These are phyloP conservation scores for Cladosporium sphaerospermum DNA, from an alignment of 2,329 filamentous ascomycete genomes.

Conservation along the genomic window DNA sequence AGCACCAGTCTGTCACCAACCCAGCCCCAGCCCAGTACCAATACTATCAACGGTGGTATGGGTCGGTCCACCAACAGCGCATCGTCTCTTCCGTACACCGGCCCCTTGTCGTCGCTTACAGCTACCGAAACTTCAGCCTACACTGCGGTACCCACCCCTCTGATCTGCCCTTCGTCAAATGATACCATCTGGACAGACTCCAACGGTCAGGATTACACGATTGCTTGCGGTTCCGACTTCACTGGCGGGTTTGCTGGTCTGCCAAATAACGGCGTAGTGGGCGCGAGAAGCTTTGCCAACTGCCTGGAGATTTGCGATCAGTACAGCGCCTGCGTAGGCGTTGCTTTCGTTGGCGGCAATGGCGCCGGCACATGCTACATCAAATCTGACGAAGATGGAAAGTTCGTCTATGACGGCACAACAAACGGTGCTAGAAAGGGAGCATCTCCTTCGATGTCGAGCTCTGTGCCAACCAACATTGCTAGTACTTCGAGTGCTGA, in stretches of 20 bases:
- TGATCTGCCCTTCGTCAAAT: conserved; percentile 16
- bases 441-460: neutral
- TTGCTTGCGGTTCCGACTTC: conserved; percentile 14
- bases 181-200: conserved; percentile 13
- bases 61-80: conserved; percentile 20
- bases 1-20: conserved; percentile 23
- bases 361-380: conserved; percentile 20
- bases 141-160: conserved; percentile 8
- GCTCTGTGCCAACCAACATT: neutral
- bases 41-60: conserved; percentile 23
- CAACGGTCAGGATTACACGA: conserved; percentile 11
- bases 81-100: conserved; percentile 21
- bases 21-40: conserved; percentile 16
- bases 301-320: conserved; percentile 18
- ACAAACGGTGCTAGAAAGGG: conserved; percentile 12
- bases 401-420: conserved; percentile 13
- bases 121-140: neutral
- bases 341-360: conserved; percentile 18
- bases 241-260: conserved; percentile 2
- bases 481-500: neutral
- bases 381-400: conserved; percentile 7
- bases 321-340: conserved; percentile 13
- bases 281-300: conserved; percentile 15
- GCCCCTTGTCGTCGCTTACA: conserved; percentile 21
- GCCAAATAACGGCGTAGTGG: neutral